Conservation (phyloP, 306 rosid genomes). For the Trichosanthes truncata region DNA sequence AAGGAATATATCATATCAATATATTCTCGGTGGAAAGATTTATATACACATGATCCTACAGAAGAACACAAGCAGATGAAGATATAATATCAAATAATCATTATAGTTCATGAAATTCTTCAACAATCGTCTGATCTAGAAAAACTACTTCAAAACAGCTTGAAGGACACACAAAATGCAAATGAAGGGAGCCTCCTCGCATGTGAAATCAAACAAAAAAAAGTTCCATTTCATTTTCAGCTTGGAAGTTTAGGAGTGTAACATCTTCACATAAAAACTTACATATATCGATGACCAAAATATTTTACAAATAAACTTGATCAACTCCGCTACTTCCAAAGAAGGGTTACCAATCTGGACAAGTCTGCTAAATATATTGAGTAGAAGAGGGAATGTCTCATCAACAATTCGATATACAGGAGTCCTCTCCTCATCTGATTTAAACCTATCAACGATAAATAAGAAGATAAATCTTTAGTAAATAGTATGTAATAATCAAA, state of each 20-base stretch:
- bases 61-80: not conserved
- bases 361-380: constrained; percentile 69
- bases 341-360: constrained; percentile 76
- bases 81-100: not conserved
- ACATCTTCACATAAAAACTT: constrained; percentile 11
- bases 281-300: constrained; percentile 99
- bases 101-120: not conserved
- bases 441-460: constrained; percentile 48
- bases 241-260: not conserved
- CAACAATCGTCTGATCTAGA: not conserved
- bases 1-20: not conserved
- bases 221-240: not conserved
- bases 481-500: not conserved
- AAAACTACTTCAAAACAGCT: not conserved
- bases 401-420: constrained; percentile 84
- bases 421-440: constrained; percentile 88
- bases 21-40: not conserved
- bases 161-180: not conserved
- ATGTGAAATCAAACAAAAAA: not conserved
- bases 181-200: not conserved
- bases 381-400: constrained; percentile 87
- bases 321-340: constrained; percentile 80
- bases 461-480: not conserved
- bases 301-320: constrained; percentile 96
- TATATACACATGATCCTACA: not conserved